phyloP scores from a whole-genome alignment of 192 early-diverging fungal species.

The Linnemannia zychae region DNA sequence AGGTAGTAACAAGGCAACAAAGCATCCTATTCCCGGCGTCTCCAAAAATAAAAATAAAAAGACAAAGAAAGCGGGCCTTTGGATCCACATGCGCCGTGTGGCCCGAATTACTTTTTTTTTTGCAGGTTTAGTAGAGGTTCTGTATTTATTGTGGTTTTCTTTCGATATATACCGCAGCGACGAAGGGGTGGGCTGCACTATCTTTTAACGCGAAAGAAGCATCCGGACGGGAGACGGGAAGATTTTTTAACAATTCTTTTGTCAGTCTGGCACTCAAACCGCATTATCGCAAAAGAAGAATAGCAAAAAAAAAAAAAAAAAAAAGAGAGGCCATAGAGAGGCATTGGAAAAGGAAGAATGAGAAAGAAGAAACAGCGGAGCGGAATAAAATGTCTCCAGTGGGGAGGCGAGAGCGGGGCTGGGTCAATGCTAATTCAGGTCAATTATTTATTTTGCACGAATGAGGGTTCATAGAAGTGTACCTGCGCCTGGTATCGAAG shows the following conservation, averaged over 20 bases:
- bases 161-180: not conserved
- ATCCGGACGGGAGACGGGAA: not conserved
- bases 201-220: not conserved
- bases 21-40: not conserved
- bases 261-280: not conserved
- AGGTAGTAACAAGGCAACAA: not conserved
- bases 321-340: not conserved
- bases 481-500: too few species aligned
- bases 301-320: not conserved
- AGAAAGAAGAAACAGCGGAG: not conserved
- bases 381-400: conserved; percentile 2
- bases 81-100: not conserved
- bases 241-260: not conserved
- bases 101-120: not conserved
- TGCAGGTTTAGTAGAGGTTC: not conserved
- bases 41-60: conserved; percentile 4
- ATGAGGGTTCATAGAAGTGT: too few species aligned
- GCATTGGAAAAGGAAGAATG: not conserved
- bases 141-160: not conserved
- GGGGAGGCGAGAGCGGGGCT: too few species aligned
- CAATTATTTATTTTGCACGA: too few species aligned
- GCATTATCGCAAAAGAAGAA: not conserved
- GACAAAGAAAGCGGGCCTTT: not conserved
- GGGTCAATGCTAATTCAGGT: too few species aligned
- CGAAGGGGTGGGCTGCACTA: not conserved